Conservation (phyloP, 2,329 filamentous ascomycete species). For the Cladophialophora carrionii region DNA sequence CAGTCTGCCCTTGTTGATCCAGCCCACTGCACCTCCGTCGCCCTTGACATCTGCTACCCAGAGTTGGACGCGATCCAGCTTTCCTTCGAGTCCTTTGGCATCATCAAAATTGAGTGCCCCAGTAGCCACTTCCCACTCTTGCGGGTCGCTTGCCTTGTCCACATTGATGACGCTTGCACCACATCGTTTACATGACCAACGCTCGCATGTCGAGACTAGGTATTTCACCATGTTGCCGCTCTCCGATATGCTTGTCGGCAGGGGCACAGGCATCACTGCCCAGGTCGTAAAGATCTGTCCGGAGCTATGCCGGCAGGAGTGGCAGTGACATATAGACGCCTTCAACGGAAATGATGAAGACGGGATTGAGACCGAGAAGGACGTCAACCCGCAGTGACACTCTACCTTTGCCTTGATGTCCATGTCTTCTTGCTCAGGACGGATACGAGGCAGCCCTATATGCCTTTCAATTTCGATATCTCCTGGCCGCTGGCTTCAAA, state of each 20-base stretch:
- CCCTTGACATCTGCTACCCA: constrained; percentile 33
- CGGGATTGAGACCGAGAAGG: constrained; percentile 29
- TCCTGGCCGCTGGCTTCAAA: background rate
- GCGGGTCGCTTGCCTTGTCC: constrained; percentile 15
- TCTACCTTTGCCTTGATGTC: constrained; percentile 11
- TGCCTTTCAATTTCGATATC: background rate
- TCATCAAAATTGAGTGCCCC: constrained; percentile 25
- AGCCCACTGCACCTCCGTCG: constrained; percentile 33
- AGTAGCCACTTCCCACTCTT: constrained; percentile 33
- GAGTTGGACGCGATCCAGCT: constrained; percentile 31
- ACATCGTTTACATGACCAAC: constrained; percentile 31
- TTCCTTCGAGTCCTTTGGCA: constrained; percentile 18
- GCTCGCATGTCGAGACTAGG: constrained; percentile 19
- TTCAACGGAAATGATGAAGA: constrained; percentile 39
- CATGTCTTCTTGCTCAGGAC: background rate
- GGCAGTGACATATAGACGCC: constrained; percentile 54
- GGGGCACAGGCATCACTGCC: constrained; percentile 27
- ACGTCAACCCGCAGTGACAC: constrained; percentile 29
- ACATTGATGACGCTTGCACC: constrained; percentile 30
- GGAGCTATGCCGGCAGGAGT: constrained; percentile 53
- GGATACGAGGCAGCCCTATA: background rate
- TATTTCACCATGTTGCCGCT: constrained; percentile 19
- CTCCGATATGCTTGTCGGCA: constrained; percentile 16
- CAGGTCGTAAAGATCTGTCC: constrained; percentile 49
- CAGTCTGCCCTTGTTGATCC: constrained; percentile 32